Evolutionary conservation across 176 grass and related monocot genomes (phyloP).

Genomic region (Saccharum spontaneum): DNA sequence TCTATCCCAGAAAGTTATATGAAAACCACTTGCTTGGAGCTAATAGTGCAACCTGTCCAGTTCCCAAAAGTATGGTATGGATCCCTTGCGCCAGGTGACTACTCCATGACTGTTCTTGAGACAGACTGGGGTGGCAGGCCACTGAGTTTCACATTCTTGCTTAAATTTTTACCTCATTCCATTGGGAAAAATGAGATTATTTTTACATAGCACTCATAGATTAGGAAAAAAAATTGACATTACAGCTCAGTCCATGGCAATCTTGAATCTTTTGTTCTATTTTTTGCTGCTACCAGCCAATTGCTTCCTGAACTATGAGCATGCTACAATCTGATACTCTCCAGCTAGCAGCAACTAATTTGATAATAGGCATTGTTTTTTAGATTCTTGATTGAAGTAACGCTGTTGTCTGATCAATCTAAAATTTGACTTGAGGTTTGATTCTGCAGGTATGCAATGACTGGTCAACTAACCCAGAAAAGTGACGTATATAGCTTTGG

Average conservation of each 20-base stretch:
- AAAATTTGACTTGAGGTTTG: slow-evolving; percentile 11
- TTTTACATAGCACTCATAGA: background rate
- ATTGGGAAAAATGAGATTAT: background rate
- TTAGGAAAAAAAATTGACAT: background rate
- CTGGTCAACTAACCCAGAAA: slow-evolving; percentile 92
- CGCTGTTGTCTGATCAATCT: background rate
- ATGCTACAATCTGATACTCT: background rate
- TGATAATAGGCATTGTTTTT: background rate
- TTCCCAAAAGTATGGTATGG: background rate
- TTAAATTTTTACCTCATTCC: background rate
- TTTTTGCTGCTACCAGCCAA: background rate
- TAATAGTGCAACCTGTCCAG: background rate
- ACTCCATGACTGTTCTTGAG: background rate
- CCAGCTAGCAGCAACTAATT: slow-evolving; percentile 6
- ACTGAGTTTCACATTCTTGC: background rate
- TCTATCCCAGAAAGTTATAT: background rate
- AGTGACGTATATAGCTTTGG: slow-evolving; percentile 98
- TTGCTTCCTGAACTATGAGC: background rate
- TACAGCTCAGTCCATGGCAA: background rate
- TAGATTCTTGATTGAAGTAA: background rate
- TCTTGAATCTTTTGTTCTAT: background rate
- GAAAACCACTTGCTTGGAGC: background rate
- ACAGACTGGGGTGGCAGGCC: background rate
- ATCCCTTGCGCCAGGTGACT: background rate
- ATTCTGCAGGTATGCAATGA: slow-evolving; percentile 83